These are phyloP conservation scores for Carallia pectinifolia DNA, from an alignment of 345 rosid genomes.

Conservation along the genomic window DNA sequence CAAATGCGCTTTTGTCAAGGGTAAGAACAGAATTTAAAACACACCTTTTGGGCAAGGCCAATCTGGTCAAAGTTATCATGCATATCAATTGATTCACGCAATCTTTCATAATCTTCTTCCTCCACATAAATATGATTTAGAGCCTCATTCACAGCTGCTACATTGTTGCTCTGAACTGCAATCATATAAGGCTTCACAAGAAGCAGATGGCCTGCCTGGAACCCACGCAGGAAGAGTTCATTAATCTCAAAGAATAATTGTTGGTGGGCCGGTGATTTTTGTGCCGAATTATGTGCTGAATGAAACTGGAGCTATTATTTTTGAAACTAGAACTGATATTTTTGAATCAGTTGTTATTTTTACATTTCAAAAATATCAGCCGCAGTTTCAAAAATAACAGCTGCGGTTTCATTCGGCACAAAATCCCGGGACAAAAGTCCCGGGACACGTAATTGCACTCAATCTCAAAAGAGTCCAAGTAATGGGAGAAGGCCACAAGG, in stretches of 20 bases:
- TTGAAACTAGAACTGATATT: too few species aligned
- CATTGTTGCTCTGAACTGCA: slow-evolving; percentile 93
- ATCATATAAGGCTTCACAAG: slow-evolving; percentile 96
- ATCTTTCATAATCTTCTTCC: slow-evolving; percentile 93
- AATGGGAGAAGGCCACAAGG: not conserved
- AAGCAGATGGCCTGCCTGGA: slow-evolving; percentile 89
- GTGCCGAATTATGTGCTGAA: too few species aligned
- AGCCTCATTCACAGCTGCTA: slow-evolving; percentile 93
- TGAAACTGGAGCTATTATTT: too few species aligned
- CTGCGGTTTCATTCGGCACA: too few species aligned
- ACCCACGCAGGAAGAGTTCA: slow-evolving; percentile 10
- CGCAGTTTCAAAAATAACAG: too few species aligned
- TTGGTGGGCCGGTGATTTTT: too few species aligned
- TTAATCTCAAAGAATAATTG: not conserved
- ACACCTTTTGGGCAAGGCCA: slow-evolving; percentile 90
- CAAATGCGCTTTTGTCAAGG: not conserved
- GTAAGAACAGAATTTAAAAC: not conserved
- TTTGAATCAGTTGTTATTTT: too few species aligned
- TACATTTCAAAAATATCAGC: too few species aligned
- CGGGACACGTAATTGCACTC: too few species aligned
- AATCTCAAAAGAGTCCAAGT: not conserved
- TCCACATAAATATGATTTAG: slow-evolving; percentile 86
- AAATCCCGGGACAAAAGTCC: too few species aligned
- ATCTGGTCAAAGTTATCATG: slow-evolving; percentile 93
- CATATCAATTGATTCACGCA: slow-evolving; percentile 87